Conservation (phyloP, 768 basidiomycete species). For the Russula foetens region DNA sequence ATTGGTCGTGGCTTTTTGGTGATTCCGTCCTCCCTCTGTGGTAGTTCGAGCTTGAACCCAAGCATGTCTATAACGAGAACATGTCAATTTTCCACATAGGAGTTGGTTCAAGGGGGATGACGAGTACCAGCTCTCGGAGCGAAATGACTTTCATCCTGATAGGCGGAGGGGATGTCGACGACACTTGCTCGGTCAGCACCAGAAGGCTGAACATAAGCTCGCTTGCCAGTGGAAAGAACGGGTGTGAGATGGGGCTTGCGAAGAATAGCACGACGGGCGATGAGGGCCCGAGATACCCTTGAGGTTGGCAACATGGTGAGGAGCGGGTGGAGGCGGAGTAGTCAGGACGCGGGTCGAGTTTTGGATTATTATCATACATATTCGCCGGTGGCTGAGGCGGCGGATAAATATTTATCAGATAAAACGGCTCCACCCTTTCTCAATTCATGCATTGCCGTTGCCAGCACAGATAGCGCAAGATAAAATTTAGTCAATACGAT, state of each 20-base stretch:
- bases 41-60: constrained; percentile 72
- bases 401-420: constrained; percentile 19
- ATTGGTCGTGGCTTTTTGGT: constrained; percentile 74
- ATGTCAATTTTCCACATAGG: background rate
- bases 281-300: constrained; percentile 37
- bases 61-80: constrained; percentile 62
- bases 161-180: constrained; percentile 70
- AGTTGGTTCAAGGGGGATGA: background rate
- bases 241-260: constrained; percentile 23
- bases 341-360: background rate
- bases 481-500: background rate
- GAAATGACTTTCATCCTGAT: constrained; percentile 61
- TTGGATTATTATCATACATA: background rate
- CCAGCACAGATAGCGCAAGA: background rate
- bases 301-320: constrained; percentile 52
- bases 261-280: constrained; percentile 24
- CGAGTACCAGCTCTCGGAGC: constrained; percentile 57
- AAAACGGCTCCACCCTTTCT: constrained; percentile 6
- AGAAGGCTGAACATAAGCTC: constrained; percentile 75
- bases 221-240: constrained; percentile 25
- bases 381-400: background rate
- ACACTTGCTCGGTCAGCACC: constrained; percentile 76
- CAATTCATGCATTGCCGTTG: background rate
- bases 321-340: background rate
- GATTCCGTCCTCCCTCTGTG: constrained; percentile 47